phyloP scores from a whole-genome alignment of 1,284 basidiomycete genomes.

The Inonotus hispidus region DNA sequence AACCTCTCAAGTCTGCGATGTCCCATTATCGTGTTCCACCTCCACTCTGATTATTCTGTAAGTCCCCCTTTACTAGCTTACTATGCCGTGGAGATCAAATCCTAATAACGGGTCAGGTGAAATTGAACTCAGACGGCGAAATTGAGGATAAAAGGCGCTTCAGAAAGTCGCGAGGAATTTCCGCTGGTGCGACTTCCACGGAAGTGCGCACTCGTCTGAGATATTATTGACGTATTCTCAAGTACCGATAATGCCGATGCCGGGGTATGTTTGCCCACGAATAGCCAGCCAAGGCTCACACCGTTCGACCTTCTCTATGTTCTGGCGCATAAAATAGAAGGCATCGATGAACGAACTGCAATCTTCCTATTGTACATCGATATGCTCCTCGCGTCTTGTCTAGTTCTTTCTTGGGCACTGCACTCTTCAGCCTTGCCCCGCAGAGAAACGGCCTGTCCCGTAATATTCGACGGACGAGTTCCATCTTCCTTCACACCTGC shows the following conservation, averaged over 20 bases:
- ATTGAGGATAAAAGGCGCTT: background rate
- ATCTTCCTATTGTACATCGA: background rate
- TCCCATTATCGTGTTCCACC: too few species aligned
- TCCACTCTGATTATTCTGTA: too few species aligned
- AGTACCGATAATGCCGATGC: too few species aligned
- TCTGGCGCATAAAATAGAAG: too few species aligned
- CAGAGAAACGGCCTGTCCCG: background rate
- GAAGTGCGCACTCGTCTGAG: background rate
- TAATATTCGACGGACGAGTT: constrained; percentile 6
- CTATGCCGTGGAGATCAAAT: too few species aligned
- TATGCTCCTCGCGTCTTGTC: background rate
- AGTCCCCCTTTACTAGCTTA: too few species aligned
- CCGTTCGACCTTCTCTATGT: too few species aligned
- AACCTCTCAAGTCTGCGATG: too few species aligned
- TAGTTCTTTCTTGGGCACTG: background rate
- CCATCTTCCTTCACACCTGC: background rate
- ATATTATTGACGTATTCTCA: background rate
- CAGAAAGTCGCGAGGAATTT: background rate
- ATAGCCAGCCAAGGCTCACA: too few species aligned
- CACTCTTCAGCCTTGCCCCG: background rate
- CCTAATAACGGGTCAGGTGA: background rate
- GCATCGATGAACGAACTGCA: background rate
- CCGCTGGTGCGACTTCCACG: background rate
- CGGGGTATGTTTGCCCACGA: too few species aligned
- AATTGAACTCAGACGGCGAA: background rate